A percentile compares a stretch with the other conserved stretches of the same genome.
These are phyloP conservation scores for Xenosphaeropsis pyriputrescens DNA, from an alignment of 2,329 filamentous ascomycete genomes.

Conservation along the genomic window DNA sequence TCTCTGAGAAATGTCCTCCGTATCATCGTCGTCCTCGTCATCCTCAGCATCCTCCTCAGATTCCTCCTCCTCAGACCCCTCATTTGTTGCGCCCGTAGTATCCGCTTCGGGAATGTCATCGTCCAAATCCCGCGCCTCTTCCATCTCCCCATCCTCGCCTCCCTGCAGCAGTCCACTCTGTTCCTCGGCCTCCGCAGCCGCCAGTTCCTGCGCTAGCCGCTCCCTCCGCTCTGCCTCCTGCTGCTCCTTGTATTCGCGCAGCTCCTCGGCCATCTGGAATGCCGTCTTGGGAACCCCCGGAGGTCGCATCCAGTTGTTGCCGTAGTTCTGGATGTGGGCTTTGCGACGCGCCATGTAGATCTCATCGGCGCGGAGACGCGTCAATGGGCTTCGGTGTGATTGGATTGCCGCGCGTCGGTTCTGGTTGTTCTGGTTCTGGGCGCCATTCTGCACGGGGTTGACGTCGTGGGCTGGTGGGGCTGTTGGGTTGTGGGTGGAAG, in stretches of 20 bases:
- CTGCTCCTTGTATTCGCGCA: conserved; percentile 76
- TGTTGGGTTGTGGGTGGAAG: conserved; percentile 39
- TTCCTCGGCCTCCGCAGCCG: conserved; percentile 33
- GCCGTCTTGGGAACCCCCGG: conserved; percentile 81
- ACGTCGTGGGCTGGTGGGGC: conserved; percentile 8
- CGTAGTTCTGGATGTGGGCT: conserved; percentile 72
- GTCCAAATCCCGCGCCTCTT: conserved; percentile 48
- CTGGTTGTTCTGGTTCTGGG: conserved; percentile 26
- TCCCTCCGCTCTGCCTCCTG: conserved; percentile 59
- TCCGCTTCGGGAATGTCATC: conserved; percentile 57
- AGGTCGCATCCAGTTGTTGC: conserved; percentile 79
- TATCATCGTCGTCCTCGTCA: conserved; percentile 19
- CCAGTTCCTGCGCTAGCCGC: conserved; percentile 58
- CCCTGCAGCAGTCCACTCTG: conserved; percentile 24
- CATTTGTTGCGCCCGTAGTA: conserved; percentile 22
- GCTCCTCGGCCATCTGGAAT: conserved; percentile 80
- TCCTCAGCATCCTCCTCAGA: conserved; percentile 25
- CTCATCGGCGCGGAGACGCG: conserved; percentile 63
- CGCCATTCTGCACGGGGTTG: conserved; percentile 16
- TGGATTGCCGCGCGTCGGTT: conserved; percentile 21
- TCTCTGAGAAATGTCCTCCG: conserved; percentile 20
- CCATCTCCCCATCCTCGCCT: conserved; percentile 32
- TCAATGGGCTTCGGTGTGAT: conserved; percentile 34
- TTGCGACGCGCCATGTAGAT: conserved; percentile 62
- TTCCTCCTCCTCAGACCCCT: conserved; percentile 19